Percentiles rank a stretch among this genome's conserved stretches.
These are phyloP conservation scores for Xylariaceae sp. DNA, from an alignment of 2,329 filamentous ascomycete species.

Conservation along the genomic window DNA sequence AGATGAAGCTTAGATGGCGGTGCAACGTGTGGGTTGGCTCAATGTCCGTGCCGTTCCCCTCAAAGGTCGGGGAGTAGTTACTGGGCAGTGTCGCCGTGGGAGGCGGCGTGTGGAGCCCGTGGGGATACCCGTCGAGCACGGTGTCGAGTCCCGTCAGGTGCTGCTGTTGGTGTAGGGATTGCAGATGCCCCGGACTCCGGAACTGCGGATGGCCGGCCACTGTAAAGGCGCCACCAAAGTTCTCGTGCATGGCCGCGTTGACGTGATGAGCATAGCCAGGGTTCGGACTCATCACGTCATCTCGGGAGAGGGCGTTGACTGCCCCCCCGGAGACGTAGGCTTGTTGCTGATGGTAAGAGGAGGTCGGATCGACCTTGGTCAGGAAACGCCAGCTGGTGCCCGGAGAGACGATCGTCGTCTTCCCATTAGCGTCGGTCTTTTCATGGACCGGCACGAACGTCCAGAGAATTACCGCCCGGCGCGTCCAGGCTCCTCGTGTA, in stretches of 20 bases:
- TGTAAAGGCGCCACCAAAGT: slow-evolving; percentile 39
- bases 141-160: slow-evolving; percentile 24
- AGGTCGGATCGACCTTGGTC: slow-evolving; percentile 54
- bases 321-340: slow-evolving; percentile 32
- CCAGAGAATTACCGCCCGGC: slow-evolving; percentile 59
- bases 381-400: slow-evolving; percentile 59
- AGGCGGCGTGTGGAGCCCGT: slow-evolving; percentile 52
- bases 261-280: slow-evolving; percentile 47
- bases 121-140: slow-evolving; percentile 44
- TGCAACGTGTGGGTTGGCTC: slow-evolving; percentile 20
- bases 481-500: slow-evolving; percentile 40
- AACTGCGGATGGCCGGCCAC: slow-evolving; percentile 18
- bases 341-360: slow-evolving; percentile 51
- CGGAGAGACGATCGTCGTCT: slow-evolving; percentile 43
- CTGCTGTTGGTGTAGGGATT: slow-evolving; percentile 12
- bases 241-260: slow-evolving; percentile 52
- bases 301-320: slow-evolving; percentile 31
- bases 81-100: slow-evolving; percentile 47
- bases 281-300: slow-evolving; percentile 50
- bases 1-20: slow-evolving; percentile 35
- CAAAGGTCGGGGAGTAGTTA: slow-evolving; percentile 40
- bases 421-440: slow-evolving; percentile 38
- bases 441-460: slow-evolving; percentile 52
- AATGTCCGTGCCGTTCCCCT: slow-evolving; percentile 25
- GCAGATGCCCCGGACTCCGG: slow-evolving; percentile 16